These are phyloP conservation scores for Penicillium sp. DNA, from an alignment of 2,329 filamentous ascomycete genomes.

Conservation along the genomic window DNA sequence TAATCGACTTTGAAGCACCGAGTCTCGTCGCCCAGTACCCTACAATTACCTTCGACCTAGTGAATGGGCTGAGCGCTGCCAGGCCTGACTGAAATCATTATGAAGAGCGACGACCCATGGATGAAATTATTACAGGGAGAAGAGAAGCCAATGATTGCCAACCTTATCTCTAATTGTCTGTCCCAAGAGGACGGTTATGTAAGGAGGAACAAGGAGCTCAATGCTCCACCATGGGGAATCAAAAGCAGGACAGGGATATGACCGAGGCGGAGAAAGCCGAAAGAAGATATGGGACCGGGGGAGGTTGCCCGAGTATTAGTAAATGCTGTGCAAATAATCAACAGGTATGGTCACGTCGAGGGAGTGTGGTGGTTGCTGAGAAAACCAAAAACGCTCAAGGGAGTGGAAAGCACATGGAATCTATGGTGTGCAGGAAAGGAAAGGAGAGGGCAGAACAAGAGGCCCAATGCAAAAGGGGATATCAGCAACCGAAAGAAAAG, in stretches of 20 bases:
- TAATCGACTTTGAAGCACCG: no score
- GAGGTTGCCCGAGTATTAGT: conserved; percentile 8
- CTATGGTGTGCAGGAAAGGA: conserved; percentile 19
- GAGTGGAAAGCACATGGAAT: conserved; percentile 17
- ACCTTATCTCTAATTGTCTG: conserved; percentile 13
- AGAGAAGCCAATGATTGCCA: not conserved
- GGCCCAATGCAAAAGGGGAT: conserved; percentile 15
- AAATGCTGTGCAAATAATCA: conserved; percentile 14
- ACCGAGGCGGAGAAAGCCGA: not conserved
- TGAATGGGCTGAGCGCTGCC: no score
- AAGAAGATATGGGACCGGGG: not conserved
- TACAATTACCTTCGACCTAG: no score
- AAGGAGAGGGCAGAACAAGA: conserved; percentile 13
- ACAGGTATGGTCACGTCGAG: conserved; percentile 17
- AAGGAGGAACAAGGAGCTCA: not conserved
- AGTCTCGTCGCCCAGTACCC: no score
- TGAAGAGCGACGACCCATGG: not conserved
- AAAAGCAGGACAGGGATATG: conserved; percentile 16
- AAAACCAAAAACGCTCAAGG: conserved; percentile 19
- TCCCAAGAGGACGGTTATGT: conserved; percentile 4
- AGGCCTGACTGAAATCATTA: not conserved
- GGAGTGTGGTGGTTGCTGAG: conserved; percentile 21
- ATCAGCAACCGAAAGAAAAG: conserved; percentile 24
- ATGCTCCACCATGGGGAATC: conserved; percentile 26
- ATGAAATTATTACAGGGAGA: not conserved